A percentile compares a stretch with the other conserved stretches of the same genome.
These are phyloP conservation scores for Corchorus capsularis DNA, from an alignment of 345 rosid species.

Conservation along the genomic window DNA sequence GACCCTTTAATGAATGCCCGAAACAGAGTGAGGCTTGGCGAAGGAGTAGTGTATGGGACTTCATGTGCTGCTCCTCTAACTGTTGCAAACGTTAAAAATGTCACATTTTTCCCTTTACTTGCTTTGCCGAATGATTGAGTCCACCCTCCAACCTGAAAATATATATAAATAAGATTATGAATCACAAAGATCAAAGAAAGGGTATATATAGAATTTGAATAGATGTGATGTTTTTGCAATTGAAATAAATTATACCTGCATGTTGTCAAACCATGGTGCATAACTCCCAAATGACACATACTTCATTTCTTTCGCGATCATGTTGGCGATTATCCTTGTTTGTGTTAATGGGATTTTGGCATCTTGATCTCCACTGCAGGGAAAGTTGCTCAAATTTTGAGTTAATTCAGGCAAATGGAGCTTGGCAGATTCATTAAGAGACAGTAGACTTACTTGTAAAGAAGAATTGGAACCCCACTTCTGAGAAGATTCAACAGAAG, in stretches of 20 bases:
- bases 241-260: background rate
- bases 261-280: constrained; percentile 10
- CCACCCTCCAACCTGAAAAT: constrained; percentile 7
- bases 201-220: no score
- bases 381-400: background rate
- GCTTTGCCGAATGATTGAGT: background rate
- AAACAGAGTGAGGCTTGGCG: background rate
- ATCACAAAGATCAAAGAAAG: no score
- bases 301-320: constrained; percentile 5
- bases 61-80: constrained; percentile 9
- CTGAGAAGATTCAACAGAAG: constrained; percentile 1
- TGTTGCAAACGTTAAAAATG: background rate
- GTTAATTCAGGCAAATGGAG: background rate
- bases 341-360: constrained; percentile 5
- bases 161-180: no score
- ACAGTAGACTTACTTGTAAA: background rate
- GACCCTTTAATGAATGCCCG: background rate
- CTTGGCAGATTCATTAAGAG: background rate
- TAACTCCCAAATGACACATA: background rate
- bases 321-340: constrained; percentile 13
- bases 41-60: constrained; percentile 10
- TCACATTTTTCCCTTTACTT: background rate
- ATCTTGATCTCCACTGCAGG: constrained; percentile 3
- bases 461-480: background rate
- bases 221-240: no score